Evolutionary conservation across 768 basidiomycete genomes (phyloP).

Genomic region (Tricholoma sp.): DNA sequence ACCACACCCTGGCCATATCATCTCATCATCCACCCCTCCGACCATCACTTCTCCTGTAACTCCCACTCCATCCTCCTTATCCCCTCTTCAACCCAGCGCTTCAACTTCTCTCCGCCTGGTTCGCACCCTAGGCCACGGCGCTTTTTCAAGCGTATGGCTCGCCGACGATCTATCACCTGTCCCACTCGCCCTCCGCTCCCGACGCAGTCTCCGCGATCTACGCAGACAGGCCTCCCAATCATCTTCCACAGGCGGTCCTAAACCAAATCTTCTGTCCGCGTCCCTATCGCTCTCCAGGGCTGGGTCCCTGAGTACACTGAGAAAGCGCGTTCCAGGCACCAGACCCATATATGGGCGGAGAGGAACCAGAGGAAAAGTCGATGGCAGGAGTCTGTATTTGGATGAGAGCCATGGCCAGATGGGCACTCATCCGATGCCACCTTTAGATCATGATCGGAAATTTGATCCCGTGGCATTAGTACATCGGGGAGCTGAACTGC

Average conservation of each 20-base stretch:
- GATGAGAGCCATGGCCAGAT: not conserved
- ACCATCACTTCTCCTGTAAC: conserved; percentile 3
- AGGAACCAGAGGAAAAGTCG: not conserved
- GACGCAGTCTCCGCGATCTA: conserved; percentile 36
- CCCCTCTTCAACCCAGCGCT: conserved; percentile 5
- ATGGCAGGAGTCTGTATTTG: not conserved
- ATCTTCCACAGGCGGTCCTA: conserved; percentile 3
- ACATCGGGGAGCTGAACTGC: not conserved
- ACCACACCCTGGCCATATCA: not conserved
- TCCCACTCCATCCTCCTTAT: conserved; percentile 2
- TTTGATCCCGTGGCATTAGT: not conserved
- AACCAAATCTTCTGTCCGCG: not conserved
- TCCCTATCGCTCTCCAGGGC: conserved; percentile 4
- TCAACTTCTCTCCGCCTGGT: conserved; percentile 42
- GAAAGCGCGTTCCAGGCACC: not conserved
- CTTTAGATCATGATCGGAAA: not conserved
- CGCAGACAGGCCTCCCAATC: conserved; percentile 19
- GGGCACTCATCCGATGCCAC: not conserved
- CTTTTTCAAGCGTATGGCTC: conserved; percentile 76
- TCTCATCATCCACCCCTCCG: not conserved
- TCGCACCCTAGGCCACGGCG: conserved; percentile 59
- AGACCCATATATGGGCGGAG: not conserved
- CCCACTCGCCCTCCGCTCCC: conserved; percentile 38
- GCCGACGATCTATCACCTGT: conserved; percentile 49
- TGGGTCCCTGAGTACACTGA: conserved; percentile 9